These are phyloP conservation scores for Dictyostelium citrinum DNA, from an alignment of 78 protist genomes.

Conservation along the genomic window DNA sequence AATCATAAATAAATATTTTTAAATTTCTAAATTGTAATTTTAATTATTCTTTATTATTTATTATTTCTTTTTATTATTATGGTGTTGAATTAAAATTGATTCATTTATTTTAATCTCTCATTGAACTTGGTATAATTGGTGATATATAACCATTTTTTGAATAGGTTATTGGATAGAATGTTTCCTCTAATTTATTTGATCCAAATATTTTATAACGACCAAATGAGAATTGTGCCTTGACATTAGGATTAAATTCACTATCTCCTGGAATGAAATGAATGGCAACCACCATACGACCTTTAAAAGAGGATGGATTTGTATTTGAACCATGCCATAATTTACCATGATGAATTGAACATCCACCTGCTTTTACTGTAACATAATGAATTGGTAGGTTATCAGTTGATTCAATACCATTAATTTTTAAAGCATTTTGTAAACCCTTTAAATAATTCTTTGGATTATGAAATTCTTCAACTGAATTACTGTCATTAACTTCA, in stretches of 20 bases:
- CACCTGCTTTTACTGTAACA: slow-evolving; percentile 7
- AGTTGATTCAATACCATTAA: neutral
- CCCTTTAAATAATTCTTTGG: slow-evolving; percentile 6
- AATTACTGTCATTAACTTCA: neutral
- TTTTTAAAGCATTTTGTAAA: neutral
- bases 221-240: neutral
- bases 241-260: neutral
- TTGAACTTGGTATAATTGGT: neutral
- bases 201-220: slow-evolving; percentile 34
- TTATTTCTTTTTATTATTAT: no score
- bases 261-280: slow-evolving; percentile 50
- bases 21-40: no score
- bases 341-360: slow-evolving; percentile 37
- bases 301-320: slow-evolving; percentile 19
- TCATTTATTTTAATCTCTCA: neutral
- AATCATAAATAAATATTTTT: neutral
- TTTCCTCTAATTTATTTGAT: neutral
- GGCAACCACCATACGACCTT: slow-evolving; percentile 13
- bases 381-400: neutral
- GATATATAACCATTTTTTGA: slow-evolving; percentile 4
- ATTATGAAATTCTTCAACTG: slow-evolving; percentile 21
- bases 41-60: neutral
- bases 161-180: neutral
- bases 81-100: no score
- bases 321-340: slow-evolving; percentile 34